Conservation (phyloP, 1,139 yeast genomes). For the Lodderomyces beijingensis region DNA sequence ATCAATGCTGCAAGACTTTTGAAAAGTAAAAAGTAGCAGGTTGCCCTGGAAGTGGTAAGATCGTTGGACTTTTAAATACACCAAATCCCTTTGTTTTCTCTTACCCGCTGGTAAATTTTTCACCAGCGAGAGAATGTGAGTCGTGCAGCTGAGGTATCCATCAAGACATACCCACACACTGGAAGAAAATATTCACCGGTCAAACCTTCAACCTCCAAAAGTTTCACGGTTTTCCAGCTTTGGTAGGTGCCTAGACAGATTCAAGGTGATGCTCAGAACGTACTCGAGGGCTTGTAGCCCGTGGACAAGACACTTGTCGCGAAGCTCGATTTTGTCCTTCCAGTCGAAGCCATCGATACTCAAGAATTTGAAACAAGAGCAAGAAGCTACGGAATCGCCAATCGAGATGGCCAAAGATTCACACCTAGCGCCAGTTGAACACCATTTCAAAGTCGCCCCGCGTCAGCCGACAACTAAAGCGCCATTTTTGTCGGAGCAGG, state of each 20-base stretch:
- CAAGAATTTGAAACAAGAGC: constrained; percentile 17
- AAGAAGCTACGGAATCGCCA: constrained; percentile 29
- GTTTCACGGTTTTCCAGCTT: no score
- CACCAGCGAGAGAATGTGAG: constrained; percentile 1
- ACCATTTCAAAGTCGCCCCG: constrained; percentile 35
- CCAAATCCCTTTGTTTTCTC: constrained; percentile 3
- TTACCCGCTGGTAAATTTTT: neutral
- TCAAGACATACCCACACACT: no score
- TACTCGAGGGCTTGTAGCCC: neutral
- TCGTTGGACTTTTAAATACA: no score
- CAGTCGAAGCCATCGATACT: constrained; percentile 15
- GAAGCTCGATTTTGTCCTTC: constrained; percentile 9
- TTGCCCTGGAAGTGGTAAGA: no score
- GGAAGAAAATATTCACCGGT: no score
- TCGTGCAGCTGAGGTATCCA: neutral
- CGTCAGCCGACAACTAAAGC: constrained; percentile 40
- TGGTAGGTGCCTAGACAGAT: no score
- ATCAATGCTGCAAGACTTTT: no score
- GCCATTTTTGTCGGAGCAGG: constrained; percentile 56
- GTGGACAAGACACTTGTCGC: constrained; percentile 6
- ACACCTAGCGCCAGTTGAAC: constrained; percentile 43
- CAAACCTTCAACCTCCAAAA: no score
- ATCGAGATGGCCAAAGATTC: constrained; percentile 46
- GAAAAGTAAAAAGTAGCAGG: no score
- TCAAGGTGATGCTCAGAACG: constrained; percentile 4